Conservation (phyloP, 345 rosid species). For the Gossypium sturtianum region DNA sequence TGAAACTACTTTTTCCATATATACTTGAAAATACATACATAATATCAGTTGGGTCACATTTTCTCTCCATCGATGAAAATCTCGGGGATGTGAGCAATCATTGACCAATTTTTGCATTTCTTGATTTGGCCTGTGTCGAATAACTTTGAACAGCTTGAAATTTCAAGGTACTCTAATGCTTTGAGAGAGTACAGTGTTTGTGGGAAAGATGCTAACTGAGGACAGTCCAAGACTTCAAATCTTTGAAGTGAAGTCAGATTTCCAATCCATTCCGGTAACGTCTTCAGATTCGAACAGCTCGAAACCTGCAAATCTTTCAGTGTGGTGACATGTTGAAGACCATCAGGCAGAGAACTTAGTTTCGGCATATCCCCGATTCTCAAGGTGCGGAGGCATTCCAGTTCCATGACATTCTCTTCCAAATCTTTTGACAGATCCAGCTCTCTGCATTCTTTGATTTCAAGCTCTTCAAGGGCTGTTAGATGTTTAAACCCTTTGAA, state of each 20-base stretch:
- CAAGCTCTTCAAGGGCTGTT: conserved; percentile 8
- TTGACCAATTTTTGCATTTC: neutral
- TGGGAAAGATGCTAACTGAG: conserved; percentile 6
- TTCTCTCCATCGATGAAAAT: neutral
- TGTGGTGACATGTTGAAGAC: conserved; percentile 6
- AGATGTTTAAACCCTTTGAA: conserved; percentile 8
- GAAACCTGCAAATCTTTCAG: neutral
- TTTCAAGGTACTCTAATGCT: conserved; percentile 12
- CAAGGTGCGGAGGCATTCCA: neutral
- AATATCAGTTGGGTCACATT: conserved; percentile 6
- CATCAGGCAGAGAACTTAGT: conserved; percentile 5
- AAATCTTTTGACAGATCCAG: conserved; percentile 11
- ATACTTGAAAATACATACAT: neutral
- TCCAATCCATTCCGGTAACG: neutral
- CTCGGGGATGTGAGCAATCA: conserved; percentile 8
- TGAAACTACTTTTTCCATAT: neutral
- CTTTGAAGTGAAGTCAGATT: conserved; percentile 7
- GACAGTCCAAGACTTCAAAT: conserved; percentile 3
- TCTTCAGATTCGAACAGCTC: conserved; percentile 2
- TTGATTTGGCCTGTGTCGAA: neutral
- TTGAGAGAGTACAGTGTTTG: neutral
- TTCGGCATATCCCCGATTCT: neutral
- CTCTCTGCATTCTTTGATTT: conserved; percentile 13
- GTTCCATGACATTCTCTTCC: neutral
- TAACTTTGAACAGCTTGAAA: conserved; percentile 1